These are phyloP conservation scores for Monilinia fructicola DNA, from an alignment of 2,329 filamentous ascomycete genomes.

Conservation along the genomic window DNA sequence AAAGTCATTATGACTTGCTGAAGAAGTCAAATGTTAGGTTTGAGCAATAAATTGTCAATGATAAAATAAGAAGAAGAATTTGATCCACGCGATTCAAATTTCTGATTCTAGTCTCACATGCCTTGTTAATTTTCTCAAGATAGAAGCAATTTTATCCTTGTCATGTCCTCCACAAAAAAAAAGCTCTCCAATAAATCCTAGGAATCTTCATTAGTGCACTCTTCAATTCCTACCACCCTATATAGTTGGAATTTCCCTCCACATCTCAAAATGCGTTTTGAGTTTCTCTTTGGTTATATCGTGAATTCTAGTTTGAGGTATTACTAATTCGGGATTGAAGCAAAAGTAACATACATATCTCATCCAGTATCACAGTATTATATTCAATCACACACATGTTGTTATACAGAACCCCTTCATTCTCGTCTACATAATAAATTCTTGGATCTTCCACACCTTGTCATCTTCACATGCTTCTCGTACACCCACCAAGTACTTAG, in stretches of 20 bases:
- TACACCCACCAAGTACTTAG: background rate
- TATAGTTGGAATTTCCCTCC: conserved; percentile 13
- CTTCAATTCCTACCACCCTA: conserved; percentile 2
- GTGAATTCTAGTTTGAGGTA: background rate
- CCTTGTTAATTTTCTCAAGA: background rate
- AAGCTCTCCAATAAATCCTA: background rate
- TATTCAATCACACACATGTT: conserved; percentile 15
- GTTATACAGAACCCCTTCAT: conserved; percentile 7
- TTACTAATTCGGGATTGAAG: background rate
- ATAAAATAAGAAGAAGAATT: too few relatives aligned
- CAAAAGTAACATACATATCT: background rate
- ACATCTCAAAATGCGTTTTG: background rate
- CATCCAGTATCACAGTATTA: background rate
- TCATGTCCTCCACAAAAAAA: conserved; percentile 10
- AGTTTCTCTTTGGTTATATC: background rate
- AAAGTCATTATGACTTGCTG: too few relatives aligned
- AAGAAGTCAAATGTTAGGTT: background rate
- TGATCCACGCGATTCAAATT: background rate
- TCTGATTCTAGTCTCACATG: conserved; percentile 10
- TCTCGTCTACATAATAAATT: conserved; percentile 9
- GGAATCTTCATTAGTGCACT: conserved; percentile 9
- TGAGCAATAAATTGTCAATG: background rate
- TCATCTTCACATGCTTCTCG: conserved; percentile 9
- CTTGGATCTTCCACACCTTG: background rate
- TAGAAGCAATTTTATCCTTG: conserved; percentile 15